A percentile compares a stretch with the other conserved stretches of the same genome.
These are phyloP conservation scores for Cercophora scortea DNA, from an alignment of 495 filamentous ascomycete genomes.

Conservation along the genomic window DNA sequence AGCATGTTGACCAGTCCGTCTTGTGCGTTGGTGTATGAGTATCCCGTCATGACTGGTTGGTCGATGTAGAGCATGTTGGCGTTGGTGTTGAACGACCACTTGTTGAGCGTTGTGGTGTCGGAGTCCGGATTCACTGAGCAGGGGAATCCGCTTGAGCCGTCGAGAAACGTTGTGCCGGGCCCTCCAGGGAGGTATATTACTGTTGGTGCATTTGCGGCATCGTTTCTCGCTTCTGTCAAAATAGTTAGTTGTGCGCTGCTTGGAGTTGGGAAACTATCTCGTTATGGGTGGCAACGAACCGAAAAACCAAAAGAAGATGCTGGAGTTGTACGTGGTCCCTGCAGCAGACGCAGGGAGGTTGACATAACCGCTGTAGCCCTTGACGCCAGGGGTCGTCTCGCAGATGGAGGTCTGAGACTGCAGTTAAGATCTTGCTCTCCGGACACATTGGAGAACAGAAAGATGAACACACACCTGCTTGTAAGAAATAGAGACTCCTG, in stretches of 20 bases:
- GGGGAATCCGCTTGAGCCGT: conserved; percentile 51
- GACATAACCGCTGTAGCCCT: conserved; percentile 40
- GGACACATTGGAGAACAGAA: neutral
- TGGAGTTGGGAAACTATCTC: neutral
- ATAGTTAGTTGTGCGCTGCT: conserved; percentile 11
- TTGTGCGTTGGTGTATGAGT: conserved; percentile 39
- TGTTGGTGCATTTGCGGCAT: conserved; percentile 38
- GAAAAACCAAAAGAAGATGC: conserved; percentile 14
- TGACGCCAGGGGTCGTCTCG: conserved; percentile 19
- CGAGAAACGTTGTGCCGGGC: conserved; percentile 48
- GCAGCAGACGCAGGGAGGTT: conserved; percentile 28
- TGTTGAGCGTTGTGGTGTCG: conserved; percentile 24
- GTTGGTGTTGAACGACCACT: conserved; percentile 56
- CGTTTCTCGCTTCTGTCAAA: conserved; percentile 34
- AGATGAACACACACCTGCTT: neutral
- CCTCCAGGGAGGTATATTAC: conserved; percentile 43
- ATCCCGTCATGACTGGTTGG: conserved; percentile 48
- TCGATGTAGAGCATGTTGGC: conserved; percentile 69
- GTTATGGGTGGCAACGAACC: neutral
- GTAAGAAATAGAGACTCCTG: conserved; percentile 3
- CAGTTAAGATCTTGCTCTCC: neutral
- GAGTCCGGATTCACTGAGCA: conserved; percentile 38
- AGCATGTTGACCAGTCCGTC: conserved; percentile 31
- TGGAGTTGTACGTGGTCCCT: conserved; percentile 48
- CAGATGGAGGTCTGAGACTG: conserved; percentile 15